phyloP scores from a whole-genome alignment of 1,284 basidiomycete species.

The Boletus mariae region DNA sequence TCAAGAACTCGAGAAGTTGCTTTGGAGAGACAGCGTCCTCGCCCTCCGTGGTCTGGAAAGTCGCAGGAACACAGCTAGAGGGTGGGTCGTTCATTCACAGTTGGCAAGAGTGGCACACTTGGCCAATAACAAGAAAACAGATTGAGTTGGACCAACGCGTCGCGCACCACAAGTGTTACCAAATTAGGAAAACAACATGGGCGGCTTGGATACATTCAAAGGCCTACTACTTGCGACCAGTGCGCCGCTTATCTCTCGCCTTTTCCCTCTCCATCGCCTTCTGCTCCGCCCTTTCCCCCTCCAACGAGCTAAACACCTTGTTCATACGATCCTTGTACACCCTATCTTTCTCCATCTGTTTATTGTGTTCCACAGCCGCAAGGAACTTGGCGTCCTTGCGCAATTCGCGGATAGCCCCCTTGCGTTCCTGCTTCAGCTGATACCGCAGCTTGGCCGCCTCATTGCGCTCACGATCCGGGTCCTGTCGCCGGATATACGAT shows the following conservation, averaged over 20 bases:
- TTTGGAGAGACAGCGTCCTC: slow-evolving; percentile 38
- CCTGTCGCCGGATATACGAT: slow-evolving; percentile 77
- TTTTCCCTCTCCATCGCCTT: slow-evolving; percentile 89
- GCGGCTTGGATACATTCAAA: no score
- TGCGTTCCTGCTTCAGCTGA: slow-evolving; percentile 93
- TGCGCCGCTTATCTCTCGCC: slow-evolving; percentile 68
- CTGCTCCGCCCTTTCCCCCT: slow-evolving; percentile 91
- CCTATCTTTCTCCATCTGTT: slow-evolving; percentile 80
- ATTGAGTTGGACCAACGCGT: no score
- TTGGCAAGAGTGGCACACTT: not conserved
- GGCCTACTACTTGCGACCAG: slow-evolving; percentile 51
- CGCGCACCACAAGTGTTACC: no score
- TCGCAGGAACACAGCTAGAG: slow-evolving; percentile 34
- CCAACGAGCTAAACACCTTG: slow-evolving; percentile 77
- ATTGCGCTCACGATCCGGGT: slow-evolving; percentile 92
- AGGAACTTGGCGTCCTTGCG: slow-evolving; percentile 95
- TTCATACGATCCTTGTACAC: slow-evolving; percentile 80
- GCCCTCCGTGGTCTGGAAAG: slow-evolving; percentile 38
- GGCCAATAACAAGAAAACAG: no score
- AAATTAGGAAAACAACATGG: no score
- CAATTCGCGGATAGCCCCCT: slow-evolving; percentile 95
- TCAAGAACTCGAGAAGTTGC: slow-evolving; percentile 44
- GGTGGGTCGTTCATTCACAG: slow-evolving; percentile 22
- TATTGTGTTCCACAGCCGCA: slow-evolving; percentile 81
- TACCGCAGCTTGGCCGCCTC: slow-evolving; percentile 83